phyloP scores from a whole-genome alignment of 2,329 filamentous ascomycete species.

The Hymenoscyphus infarciens region DNA sequence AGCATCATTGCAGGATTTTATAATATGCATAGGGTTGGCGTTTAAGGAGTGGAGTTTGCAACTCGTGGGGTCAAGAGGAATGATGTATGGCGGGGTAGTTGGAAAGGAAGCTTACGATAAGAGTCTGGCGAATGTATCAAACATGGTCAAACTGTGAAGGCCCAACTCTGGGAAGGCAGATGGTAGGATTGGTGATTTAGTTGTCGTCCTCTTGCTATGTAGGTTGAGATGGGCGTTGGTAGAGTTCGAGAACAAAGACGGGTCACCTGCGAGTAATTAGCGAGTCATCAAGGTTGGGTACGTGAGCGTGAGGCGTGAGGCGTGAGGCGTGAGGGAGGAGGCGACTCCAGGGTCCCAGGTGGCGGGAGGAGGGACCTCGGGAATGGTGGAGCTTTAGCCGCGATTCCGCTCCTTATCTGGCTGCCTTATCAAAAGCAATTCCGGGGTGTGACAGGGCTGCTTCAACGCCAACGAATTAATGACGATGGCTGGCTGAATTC shows the following conservation, averaged over 20 bases:
- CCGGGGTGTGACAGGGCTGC: neutral
- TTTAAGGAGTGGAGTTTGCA: neutral
- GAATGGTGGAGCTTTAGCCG: slow-evolving; percentile 7
- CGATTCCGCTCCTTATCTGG: slow-evolving; percentile 16
- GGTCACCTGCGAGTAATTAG: slow-evolving; percentile 20
- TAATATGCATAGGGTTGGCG: neutral
- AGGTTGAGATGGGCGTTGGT: neutral
- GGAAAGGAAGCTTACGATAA: slow-evolving; percentile 59
- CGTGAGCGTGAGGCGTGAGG: neutral
- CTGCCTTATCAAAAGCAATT: slow-evolving; percentile 7
- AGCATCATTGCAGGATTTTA: neutral
- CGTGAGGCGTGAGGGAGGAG: no score
- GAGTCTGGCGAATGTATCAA: slow-evolving; percentile 72
- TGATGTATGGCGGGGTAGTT: slow-evolving; percentile 31
- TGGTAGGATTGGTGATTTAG: neutral
- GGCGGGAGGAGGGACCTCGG: no score
- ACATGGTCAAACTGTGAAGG: slow-evolving; percentile 49
- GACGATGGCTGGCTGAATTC: neutral
- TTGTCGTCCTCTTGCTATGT: slow-evolving; percentile 8
- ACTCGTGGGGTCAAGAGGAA: slow-evolving; percentile 9
- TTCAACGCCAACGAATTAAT: neutral
- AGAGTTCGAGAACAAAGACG: slow-evolving; percentile 12
- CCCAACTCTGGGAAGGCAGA: neutral
- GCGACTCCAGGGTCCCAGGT: no score
- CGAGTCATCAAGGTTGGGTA: neutral